Base-by-base conservation (phyloP, 176 grass and related monocot species). In the Alloteropsis semialata region DNA sequence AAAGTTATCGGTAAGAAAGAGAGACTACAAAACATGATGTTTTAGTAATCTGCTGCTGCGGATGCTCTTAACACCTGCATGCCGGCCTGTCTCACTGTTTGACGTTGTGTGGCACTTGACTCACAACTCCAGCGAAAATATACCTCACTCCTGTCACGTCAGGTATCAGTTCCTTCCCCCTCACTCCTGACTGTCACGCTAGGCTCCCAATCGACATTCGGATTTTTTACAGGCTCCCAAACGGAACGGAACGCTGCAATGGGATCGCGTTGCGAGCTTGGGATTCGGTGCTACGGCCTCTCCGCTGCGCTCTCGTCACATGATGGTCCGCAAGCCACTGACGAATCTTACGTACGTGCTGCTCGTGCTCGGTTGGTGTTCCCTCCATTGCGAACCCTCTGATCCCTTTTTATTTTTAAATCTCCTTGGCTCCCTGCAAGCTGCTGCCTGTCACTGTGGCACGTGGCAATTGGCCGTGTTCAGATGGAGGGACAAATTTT, bases 41-140 rank as follows among this genome's bases (percentile, higher is more conserved):
- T n/a, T n/a, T n/a, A n/a, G n/a, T n/a, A n/a, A n/a, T n/a, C n/a
- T n/a, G n/a, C n/a, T n/a, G n/a, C n/a, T n/a, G n/a, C n/a, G n/a
- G n/a, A n/a, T n/a, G n/a, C n/a, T n/a, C n/a, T n/a, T n/a, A n/a
- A n/a, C n/a, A n/a, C n/a, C n/a, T n/a, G n/a, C n/a, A n/a, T n/a
- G n/a, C n/a, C n/a, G n/a, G n/a, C n/a, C n/a, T n/a, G 41, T 19
- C 65, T 18, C 71, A n/a, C n/a, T 18, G 24, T 66, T 76, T 51
- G 21, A 48, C 14, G 57, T n/a, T 10, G 78, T 10, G 78, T 76
- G 72, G 71, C 78, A 25, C 45, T 34, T 76, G 79, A 76, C 32
- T 69, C 62, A 39, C 62, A 39, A n/a, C 51, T 60, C 85, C 34
- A 70, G 62, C 62, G 19, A 59, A 68, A 24, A 17, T 22, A 12